Evolutionary conservation across 2,329 filamentous ascomycete species (phyloP), one percentile per base, ranked within the genome.

Genomic region (Grosmannia serpens): DNA sequence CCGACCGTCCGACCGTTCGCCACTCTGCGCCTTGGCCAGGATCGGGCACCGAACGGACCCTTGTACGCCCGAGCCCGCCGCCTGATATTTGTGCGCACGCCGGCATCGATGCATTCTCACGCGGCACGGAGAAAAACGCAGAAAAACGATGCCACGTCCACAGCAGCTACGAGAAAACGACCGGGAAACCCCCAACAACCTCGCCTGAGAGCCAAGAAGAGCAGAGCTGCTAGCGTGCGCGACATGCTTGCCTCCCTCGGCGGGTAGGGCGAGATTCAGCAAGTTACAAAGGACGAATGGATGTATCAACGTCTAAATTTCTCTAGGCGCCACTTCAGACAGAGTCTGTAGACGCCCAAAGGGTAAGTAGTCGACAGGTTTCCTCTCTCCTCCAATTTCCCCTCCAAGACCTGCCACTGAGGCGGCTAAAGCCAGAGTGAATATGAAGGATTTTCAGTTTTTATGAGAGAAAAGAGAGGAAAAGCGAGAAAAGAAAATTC

Each of bases 341-440:
- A 59, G 57, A 26, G 46, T 47, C 65, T 57, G 60, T 61, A 64
- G 53, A 66, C 72, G 76, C 75, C 73, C 74, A 72, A 75, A 82
- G 79, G 79, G 79, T 83, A 84, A 83, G 79, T 76, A 67, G 67
- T 70, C 74, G 77, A 78, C 76, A 71, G 64, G 64, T 33, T 33
- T 74, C 65, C 63, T 83, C 82, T 85, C 65, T 81, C 82, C 81
- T 81, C 77, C 81, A 80, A 70, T 85, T 85, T 85, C 83, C 83
- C 83, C 82, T 85, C 83, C 79, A 78, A 74, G 74, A 73, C 74
- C 74, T 78, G 76, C 75, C 79, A 82, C 77, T 74, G 79, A 71
- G 64, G 44, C 41, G 69, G 74, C 75, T 70, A 75, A 79, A 80
- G 76, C 76, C 77, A 82, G 82, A 85, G 82, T 85, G 82, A 84